A percentile compares a stretch with the other conserved stretches of the same genome.
Evolutionary conservation across 495 filamentous ascomycete genomes (phyloP).

Genomic region (Polyplosphaeria fusca): DNA sequence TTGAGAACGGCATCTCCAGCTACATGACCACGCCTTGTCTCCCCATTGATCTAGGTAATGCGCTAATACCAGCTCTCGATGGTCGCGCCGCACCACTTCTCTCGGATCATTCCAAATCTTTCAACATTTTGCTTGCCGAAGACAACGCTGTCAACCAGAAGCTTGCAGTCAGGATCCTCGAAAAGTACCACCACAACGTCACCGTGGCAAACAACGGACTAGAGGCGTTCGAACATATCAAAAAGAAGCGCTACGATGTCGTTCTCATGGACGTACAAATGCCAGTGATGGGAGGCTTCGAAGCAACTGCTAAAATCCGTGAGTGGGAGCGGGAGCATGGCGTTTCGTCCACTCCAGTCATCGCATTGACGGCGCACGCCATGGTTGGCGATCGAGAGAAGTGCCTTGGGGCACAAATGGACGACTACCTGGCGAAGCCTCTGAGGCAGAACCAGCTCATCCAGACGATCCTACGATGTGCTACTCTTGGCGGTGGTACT

Average conservation of each 20-base stretch:
- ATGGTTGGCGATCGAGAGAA: constrained; percentile 99
- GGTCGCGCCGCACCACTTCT: constrained; percentile 87
- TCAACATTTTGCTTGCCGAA: constrained; percentile 93
- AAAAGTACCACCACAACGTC: constrained; percentile 96
- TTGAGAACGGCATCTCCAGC: constrained; percentile 94
- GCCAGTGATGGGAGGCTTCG: constrained; percentile 99
- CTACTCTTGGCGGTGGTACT: constrained; percentile 75
- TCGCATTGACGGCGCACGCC: constrained; percentile 95
- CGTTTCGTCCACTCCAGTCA: constrained; percentile 84
- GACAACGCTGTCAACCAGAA: constrained; percentile 98
- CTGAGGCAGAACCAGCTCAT: constrained; percentile 98
- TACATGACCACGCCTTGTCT: constrained; percentile 99
- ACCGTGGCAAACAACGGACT: constrained; percentile 94
- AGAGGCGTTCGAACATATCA: constrained; percentile 86
- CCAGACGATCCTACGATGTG: constrained; percentile 87
- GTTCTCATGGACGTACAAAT: constrained; percentile 99
- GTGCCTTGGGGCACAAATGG: constrained; percentile 98
- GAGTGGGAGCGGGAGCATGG: constrained; percentile 82
- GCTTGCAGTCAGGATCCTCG: constrained; percentile 92
- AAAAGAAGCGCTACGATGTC: constrained; percentile 87
- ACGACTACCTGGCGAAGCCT: constrained; percentile 97
- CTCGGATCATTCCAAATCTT: constrained; percentile 90
- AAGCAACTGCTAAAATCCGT: constrained; percentile 94
- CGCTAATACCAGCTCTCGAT: constrained; percentile 96
- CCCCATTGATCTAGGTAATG: constrained; percentile 93